These are phyloP conservation scores for Boletus vermiculosoides DNA, from an alignment of 768 basidiomycete species.

Conservation along the genomic window DNA sequence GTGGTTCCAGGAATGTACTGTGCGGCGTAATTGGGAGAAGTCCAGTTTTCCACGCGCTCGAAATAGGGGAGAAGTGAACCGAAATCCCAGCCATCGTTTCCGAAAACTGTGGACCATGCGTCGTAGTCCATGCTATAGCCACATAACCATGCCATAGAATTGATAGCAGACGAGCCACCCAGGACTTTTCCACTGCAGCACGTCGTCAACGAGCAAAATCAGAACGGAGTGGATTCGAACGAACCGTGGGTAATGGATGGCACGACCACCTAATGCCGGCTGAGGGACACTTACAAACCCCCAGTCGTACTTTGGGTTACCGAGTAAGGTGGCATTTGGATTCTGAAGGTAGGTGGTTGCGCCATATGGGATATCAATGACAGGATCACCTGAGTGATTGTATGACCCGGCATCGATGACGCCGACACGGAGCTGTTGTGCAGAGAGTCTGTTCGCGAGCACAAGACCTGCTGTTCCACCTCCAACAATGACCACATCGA, in stretches of 20 bases:
- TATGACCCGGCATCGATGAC: not conserved
- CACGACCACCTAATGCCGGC: not conserved
- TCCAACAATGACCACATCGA: not conserved
- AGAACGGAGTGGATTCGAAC: not conserved
- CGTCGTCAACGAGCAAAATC: not conserved
- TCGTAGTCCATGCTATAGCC: not conserved
- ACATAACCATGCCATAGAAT: not conserved
- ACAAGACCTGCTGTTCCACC: not conserved
- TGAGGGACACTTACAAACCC: not conserved
- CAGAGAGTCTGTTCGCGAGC: not conserved
- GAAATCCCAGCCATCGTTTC: not conserved
- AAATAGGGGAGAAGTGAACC: not conserved
- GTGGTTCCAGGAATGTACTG: not conserved
- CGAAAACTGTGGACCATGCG: not conserved
- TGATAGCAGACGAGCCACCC: constrained; percentile 2
- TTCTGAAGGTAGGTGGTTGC: not conserved
- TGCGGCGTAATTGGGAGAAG: not conserved
- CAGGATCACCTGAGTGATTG: not conserved
- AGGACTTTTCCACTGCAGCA: not conserved
- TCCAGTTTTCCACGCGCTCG: not conserved
- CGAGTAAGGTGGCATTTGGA: not conserved
- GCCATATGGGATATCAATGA: not conserved
- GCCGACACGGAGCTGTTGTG: not conserved
- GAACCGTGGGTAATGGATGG: not conserved
- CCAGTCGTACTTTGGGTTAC: not conserved